phyloP scores from a whole-genome alignment of 2,329 filamentous ascomycete genomes.

The Monosporascus cannonballus region DNA sequence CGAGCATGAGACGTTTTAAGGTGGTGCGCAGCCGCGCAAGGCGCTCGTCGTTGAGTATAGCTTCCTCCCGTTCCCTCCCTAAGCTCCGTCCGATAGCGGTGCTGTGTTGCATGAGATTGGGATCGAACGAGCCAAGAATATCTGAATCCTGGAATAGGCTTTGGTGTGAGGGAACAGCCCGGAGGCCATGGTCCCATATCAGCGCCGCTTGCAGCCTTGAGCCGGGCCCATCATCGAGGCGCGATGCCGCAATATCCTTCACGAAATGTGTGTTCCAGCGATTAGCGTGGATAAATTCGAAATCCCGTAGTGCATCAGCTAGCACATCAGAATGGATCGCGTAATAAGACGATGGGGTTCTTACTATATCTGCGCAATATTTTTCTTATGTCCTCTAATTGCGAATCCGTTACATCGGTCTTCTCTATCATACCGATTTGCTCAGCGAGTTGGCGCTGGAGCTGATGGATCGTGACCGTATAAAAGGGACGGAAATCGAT shows the following conservation, averaged over 20 bases:
- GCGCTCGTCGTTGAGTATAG: constrained; percentile 3
- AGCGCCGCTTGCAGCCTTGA: constrained; percentile 6
- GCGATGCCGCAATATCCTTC: constrained; percentile 7
- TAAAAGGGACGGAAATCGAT: constrained; percentile 7
- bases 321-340: neutral
- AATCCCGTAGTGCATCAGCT: constrained; percentile 5
- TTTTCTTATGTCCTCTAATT: constrained; percentile 3
- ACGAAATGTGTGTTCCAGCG: constrained; percentile 8
- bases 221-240: constrained; percentile 5
- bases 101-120: constrained; percentile 6
- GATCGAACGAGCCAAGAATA: constrained; percentile 6
- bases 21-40: neutral
- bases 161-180: constrained; percentile 3
- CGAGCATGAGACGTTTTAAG: constrained; percentile 4
- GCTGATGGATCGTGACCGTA: constrained; percentile 6
- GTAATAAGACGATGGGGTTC: neutral
- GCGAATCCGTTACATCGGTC: constrained; percentile 1
- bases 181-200: constrained; percentile 2
- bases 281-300: constrained; percentile 8
- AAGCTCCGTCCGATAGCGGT: constrained; percentile 5
- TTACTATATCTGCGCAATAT: constrained; percentile 4
- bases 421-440: constrained; percentile 3
- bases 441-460: constrained; percentile 2
- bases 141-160: constrained; percentile 5
- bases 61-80: constrained; percentile 2